These are phyloP conservation scores for Geoglossum cookeanum DNA, from an alignment of 2,329 filamentous ascomycete genomes.

Conservation along the genomic window DNA sequence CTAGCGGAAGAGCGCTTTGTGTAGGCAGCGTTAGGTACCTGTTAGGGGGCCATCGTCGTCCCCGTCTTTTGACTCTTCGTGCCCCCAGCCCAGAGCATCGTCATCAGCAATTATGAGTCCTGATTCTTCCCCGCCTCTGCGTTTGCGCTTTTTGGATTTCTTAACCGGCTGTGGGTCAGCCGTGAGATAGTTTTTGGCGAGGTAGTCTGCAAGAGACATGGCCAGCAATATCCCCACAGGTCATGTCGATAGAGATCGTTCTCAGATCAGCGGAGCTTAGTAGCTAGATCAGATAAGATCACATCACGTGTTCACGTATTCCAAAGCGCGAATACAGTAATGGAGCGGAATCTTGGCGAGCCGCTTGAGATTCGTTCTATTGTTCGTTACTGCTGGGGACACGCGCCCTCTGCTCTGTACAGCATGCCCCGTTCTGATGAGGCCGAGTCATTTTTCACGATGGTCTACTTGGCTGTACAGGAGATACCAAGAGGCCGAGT, in stretches of 20 bases:
- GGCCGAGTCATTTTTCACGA: conserved; percentile 51
- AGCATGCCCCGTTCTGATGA: conserved; percentile 54
- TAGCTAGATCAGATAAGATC: not conserved
- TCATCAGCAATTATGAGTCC: conserved; percentile 32
- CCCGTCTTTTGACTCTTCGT: conserved; percentile 31
- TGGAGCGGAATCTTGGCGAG: not conserved
- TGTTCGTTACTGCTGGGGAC: not conserved
- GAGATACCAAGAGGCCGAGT: conserved; percentile 70
- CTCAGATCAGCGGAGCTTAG: not conserved
- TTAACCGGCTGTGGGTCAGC: conserved; percentile 32
- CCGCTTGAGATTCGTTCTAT: too few species aligned
- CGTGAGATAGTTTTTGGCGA: conserved; percentile 79
- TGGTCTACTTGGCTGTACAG: conserved; percentile 69
- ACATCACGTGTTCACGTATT: not conserved
- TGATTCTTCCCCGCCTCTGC: conserved; percentile 18
- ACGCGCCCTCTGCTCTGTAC: not conserved
- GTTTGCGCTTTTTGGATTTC: conserved; percentile 33
- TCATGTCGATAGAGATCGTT: not conserved
- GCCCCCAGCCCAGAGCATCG: conserved; percentile 33
- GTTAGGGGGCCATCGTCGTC: conserved; percentile 33
- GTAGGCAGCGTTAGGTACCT: conserved; percentile 16
- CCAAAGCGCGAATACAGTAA: too few species aligned
- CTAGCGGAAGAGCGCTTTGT: conserved; percentile 17
- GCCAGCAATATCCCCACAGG: not conserved
- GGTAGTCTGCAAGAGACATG: conserved; percentile 61